Evolutionary conservation across 208 protist genomes (phyloP), one percentile per base, ranked within the genome.

Genomic region (Crithidia brevicula): DNA sequence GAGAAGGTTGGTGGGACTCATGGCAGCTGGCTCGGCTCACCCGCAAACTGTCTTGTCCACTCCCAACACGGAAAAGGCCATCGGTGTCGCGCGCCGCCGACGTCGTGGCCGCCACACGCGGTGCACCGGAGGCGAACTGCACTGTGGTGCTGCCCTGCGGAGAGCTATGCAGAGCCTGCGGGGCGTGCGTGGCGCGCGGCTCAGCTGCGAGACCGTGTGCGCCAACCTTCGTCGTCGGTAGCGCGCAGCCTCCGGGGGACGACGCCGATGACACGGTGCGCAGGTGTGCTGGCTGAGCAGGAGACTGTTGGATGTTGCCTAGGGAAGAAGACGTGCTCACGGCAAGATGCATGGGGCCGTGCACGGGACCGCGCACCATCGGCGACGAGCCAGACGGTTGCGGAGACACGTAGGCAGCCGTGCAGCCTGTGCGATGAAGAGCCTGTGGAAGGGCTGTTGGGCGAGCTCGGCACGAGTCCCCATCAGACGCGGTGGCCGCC

Each of bases 331-430:
- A 2, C 1, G 59, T 30, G 59, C 59, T 65, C 4, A 54, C 31
- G 15, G 33, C 1, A 3, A 18, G 59, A 23, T n/a, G 27, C 7
- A 36, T 7, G 36, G 15, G 16, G n/a, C n/a, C n/a, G n/a, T n/a
- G n/a, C n/a, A n/a, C n/a, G 1, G 25, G 9, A 30, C 46, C 31
- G 13, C 16, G 33, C 15, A 34, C 1, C 59, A 45, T 16, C 36
- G 54, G 61, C 20, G 50, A 40, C 18, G 51, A 62, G 27, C 27
- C 33, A 15, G 42, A 56, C 1, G 38, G 25, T 38, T 50, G 61
- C 49, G 20, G 46, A 3, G 46, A 58, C 16, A 57, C 61, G 49
- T 67, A 59, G 9, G 62, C 62, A 15, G 62, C 51, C 18, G 51
- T 47, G 38, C 42, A 50, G 15, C 51, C 3, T 18, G 38, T 68